A percentile compares a stretch with the other conserved stretches of the same genome.
Conservation (phyloP, 1,284 basidiomycete genomes). For the Mycosarcoma mackinlayi region DNA sequence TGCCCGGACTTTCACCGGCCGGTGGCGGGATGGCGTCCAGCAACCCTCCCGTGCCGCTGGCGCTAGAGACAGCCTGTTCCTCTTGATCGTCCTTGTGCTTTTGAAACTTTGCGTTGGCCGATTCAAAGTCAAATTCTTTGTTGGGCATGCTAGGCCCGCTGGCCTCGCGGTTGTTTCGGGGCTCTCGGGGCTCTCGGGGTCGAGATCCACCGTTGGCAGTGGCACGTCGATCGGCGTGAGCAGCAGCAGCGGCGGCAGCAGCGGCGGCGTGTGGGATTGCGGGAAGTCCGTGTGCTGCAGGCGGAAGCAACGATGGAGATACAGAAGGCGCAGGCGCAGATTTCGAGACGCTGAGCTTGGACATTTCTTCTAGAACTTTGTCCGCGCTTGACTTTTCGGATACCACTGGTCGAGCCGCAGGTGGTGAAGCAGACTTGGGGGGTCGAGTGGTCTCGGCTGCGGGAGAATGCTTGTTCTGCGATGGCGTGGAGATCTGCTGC, state of each 20-base stretch:
- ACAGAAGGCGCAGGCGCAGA: constrained; percentile 16
- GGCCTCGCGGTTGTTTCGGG: constrained; percentile 3
- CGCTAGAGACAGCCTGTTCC: background rate
- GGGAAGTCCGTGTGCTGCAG: constrained; percentile 39
- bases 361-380: constrained; percentile 55
- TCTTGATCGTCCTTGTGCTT: constrained; percentile 53
- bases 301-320: constrained; percentile 31
- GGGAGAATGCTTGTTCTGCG: constrained; percentile 20
- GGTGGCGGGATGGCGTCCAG: constrained; percentile 63
- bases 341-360: constrained; percentile 52
- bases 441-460: constrained; percentile 11
- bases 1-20: constrained; percentile 17
- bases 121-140: constrained; percentile 65
- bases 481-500: constrained; percentile 9
- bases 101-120: constrained; percentile 64
- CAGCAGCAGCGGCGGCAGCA: constrained; percentile 37
- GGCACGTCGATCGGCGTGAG: constrained; percentile 28
- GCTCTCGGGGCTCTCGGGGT: background rate
- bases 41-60: constrained; percentile 13
- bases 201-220: background rate
- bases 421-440: constrained; percentile 16
- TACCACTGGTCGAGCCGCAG: constrained; percentile 4
- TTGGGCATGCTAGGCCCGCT: constrained; percentile 48
- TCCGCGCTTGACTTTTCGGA: constrained; percentile 45
- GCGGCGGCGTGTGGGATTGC: constrained; percentile 55